Evolutionary conservation across 352 stramenopile species (phyloP), one percentile per base, ranked within the genome.

Genomic region (Achlya hypogyna): DNA sequence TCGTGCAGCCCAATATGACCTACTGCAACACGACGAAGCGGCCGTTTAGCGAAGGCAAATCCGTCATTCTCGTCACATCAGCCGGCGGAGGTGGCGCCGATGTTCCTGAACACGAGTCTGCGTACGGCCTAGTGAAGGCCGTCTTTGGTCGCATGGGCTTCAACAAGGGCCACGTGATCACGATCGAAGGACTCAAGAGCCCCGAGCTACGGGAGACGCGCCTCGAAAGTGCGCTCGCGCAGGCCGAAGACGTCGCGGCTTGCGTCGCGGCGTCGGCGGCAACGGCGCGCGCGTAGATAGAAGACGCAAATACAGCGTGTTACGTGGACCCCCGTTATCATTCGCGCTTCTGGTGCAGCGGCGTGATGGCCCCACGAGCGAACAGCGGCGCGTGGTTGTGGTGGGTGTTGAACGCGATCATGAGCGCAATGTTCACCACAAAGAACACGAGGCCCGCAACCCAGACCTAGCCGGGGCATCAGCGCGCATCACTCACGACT

Each of bases 381-480:
- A 95, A 95, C 5, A 91, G 69, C 20, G 84, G 79, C 6, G 73
- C 74, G 69, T 77, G 87, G 29, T 68, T 56, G 63, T 95, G 84
- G 47, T 88, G 69, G 1, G 43, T 68, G 75, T 93, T 93, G 8
- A 95, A 64, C 32, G 74, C 88, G 31, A 79, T 74, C 52, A 97
- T 74, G 64, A 96, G 80, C 28, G 66, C 72, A 16, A 95, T 75
- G 58, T 97, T 97, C 23, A 89, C 84, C 0, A 74, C 70, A 65
- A 97, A 97, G 78, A 97, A 96, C n/a, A 76, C 52, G 27, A 98
- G 72, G 0, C 87, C 87, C 8, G 82, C 80, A 16, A 95, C 27
- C 92, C 92, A 98, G 20, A 97, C 72, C 34, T 66, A 35, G 20
- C 32, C 18, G 27, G 28, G n/a, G 20, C n/a, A 51, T 52, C 14